Percentiles rank a stretch among this genome's conserved stretches.
Evolutionary conservation across 257 asterid species (phyloP).

Genomic region (Petunia secreta): DNA sequence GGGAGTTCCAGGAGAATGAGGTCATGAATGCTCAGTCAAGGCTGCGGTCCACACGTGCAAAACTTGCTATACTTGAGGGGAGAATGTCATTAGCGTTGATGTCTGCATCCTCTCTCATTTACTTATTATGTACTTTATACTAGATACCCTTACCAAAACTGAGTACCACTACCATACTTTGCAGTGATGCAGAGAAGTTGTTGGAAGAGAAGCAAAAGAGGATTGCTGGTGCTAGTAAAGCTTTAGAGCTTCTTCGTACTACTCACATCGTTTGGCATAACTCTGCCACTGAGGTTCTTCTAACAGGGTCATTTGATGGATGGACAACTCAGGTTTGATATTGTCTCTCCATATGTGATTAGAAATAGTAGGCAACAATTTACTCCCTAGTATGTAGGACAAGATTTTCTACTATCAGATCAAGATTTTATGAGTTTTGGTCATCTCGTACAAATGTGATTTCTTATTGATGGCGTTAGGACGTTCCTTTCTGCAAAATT

Average conservation of each 20-base stretch:
- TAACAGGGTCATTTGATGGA: slow-evolving; percentile 91
- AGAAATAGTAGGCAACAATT: background rate
- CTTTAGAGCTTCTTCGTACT: slow-evolving; percentile 68
- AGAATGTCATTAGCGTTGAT: slow-evolving; percentile 65
- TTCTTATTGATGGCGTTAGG: background rate
- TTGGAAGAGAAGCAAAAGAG: slow-evolving; percentile 62
- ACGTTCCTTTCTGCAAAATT: background rate
- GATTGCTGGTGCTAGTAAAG: slow-evolving; percentile 56
- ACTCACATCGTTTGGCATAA: slow-evolving; percentile 67
- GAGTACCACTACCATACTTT: slow-evolving; percentile 23
- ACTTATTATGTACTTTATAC: slow-evolving; percentile 20
- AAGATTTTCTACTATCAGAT: too few species aligned
- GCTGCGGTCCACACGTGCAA: slow-evolving; percentile 72
- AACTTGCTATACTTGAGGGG: slow-evolving; percentile 78
- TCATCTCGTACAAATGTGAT: background rate
- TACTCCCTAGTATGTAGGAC: background rate
- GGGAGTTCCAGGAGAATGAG: slow-evolving; percentile 85
- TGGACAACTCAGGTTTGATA: slow-evolving; percentile 87
- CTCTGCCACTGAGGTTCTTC: slow-evolving; percentile 79
- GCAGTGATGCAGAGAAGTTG: slow-evolving; percentile 66
- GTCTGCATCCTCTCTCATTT: slow-evolving; percentile 44
- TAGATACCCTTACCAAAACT: slow-evolving; percentile 18
- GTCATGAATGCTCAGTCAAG: slow-evolving; percentile 63
- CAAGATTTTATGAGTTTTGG: too few species aligned
- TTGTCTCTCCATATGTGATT: slow-evolving; percentile 18